Conservation (phyloP, 192 early-diverging fungal species). For the Coemansia aciculifera region DNA sequence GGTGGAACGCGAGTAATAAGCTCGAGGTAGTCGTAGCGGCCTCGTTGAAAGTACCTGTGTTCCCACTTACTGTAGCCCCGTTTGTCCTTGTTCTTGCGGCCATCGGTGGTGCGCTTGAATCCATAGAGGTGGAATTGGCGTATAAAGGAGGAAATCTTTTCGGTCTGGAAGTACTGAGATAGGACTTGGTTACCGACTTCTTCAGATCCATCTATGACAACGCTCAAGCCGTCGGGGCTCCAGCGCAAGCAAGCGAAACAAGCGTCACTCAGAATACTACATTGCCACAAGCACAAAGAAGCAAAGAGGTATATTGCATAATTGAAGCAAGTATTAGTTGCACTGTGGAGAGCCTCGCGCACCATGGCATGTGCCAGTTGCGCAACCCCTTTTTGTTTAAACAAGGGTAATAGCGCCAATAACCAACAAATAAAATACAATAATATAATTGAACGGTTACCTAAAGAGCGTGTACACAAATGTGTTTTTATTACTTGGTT, state of each 20-base stretch:
- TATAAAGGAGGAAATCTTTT: constrained; percentile 33
- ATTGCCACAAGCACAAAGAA: background rate
- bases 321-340: background rate
- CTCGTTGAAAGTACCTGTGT: constrained; percentile 21
- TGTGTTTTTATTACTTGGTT: constrained; percentile 20
- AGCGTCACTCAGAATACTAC: constrained; percentile 22
- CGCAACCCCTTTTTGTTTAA: no score
- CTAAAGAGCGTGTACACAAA: constrained; percentile 31
- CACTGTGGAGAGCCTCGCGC: background rate
- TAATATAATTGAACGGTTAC: constrained; percentile 9
- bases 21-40: constrained; percentile 15
- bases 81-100: constrained; percentile 33
- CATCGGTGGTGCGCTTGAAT: constrained; percentile 40
- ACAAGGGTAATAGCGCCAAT: background rate
- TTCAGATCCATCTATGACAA: constrained; percentile 12
- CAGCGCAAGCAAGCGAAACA: constrained; percentile 21
- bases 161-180: constrained; percentile 23
- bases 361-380: background rate
- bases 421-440: background rate
- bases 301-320: background rate
- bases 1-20: constrained; percentile 7
- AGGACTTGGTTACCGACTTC: constrained; percentile 12
- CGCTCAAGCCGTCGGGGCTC: constrained; percentile 24
- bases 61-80: constrained; percentile 13
- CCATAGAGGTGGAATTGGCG: constrained; percentile 53